These are phyloP conservation scores for Cryptococcus floricola DNA, from an alignment of 1,284 basidiomycete species.

Conservation along the genomic window DNA sequence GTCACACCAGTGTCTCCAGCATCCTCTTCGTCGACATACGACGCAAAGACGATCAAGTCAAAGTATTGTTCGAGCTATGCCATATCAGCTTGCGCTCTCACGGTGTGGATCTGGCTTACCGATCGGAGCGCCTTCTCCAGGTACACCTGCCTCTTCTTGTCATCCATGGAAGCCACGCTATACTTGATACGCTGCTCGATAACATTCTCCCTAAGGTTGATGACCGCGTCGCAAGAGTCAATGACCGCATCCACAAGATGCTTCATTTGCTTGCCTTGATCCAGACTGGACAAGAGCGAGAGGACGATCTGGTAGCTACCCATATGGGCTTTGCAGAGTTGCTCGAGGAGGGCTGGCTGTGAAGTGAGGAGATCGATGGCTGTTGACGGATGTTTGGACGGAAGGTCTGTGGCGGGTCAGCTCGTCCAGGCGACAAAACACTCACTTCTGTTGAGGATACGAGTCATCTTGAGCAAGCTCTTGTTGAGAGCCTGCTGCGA, in stretches of 20 bases:
- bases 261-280: conserved; percentile 76
- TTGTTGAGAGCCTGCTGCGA: conserved; percentile 79
- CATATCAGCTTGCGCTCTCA: neutral
- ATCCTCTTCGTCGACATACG: conserved; percentile 71
- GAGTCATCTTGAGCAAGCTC: conserved; percentile 76
- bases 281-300: conserved; percentile 81
- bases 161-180: conserved; percentile 71
- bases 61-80: conserved; percentile 62
- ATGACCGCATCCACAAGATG: conserved; percentile 81
- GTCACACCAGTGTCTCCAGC: conserved; percentile 63
- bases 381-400: conserved; percentile 54
- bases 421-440: neutral
- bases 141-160: conserved; percentile 51
- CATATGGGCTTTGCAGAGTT: conserved; percentile 76
- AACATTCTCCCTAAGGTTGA: conserved; percentile 84
- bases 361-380: conserved; percentile 78
- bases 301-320: conserved; percentile 88
- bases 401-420: conserved; percentile 27
- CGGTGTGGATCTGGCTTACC: conserved; percentile 15
- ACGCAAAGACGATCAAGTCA: conserved; percentile 91
- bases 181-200: conserved; percentile 77
- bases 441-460: conserved; percentile 63
- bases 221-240: conserved; percentile 84
- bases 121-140: conserved; percentile 51
- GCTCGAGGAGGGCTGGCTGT: conserved; percentile 74